A percentile compares a stretch with the other conserved stretches of the same genome.
phyloP scores from a whole-genome alignment of 768 basidiomycete genomes.

The Auriculariales sp. region DNA sequence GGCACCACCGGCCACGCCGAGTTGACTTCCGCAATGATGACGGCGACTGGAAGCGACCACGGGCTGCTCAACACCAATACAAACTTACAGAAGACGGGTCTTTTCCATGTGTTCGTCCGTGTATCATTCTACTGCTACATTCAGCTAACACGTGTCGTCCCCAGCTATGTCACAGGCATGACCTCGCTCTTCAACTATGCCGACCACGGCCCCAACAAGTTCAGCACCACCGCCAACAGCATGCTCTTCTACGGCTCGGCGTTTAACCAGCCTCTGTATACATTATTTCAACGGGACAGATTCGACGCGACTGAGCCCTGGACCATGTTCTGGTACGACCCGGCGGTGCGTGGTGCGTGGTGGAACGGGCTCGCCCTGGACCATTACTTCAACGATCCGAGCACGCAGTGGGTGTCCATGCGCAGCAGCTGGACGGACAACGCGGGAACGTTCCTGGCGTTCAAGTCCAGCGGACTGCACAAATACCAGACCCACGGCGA shows the following conservation, averaged over 20 bases:
- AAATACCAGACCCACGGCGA: slow-evolving; percentile 92
- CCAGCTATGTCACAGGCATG: slow-evolving; percentile 54
- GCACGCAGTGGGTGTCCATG: slow-evolving; percentile 84
- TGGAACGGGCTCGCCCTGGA: slow-evolving; percentile 82
- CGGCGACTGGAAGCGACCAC: slow-evolving; percentile 76
- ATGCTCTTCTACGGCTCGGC: slow-evolving; percentile 64
- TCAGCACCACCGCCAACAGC: slow-evolving; percentile 79
- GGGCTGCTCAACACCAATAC: slow-evolving; percentile 57
- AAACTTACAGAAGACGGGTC: slow-evolving; percentile 53
- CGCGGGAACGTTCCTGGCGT: slow-evolving; percentile 68
- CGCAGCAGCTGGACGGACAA: slow-evolving; percentile 85
- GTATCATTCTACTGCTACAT: too few relatives aligned
- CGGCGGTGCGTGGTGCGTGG: slow-evolving; percentile 70
- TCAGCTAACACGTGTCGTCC: too few relatives aligned
- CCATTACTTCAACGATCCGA: slow-evolving; percentile 53
- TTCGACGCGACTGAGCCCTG: slow-evolving; percentile 56
- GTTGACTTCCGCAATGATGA: slow-evolving; percentile 65
- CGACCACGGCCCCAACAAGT: slow-evolving; percentile 91
- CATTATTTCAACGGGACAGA: slow-evolving; percentile 86
- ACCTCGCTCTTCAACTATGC: slow-evolving; percentile 78
- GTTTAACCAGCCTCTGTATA: slow-evolving; percentile 58
- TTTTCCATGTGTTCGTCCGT: slow-evolving; percentile 82
- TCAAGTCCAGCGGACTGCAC: slow-evolving; percentile 71
- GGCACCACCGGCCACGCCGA: slow-evolving; percentile 86
- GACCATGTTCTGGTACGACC: slow-evolving; percentile 88